Base-by-base conservation (phyloP, 2,329 filamentous ascomycete species). In the Xylaria sp. region DNA sequence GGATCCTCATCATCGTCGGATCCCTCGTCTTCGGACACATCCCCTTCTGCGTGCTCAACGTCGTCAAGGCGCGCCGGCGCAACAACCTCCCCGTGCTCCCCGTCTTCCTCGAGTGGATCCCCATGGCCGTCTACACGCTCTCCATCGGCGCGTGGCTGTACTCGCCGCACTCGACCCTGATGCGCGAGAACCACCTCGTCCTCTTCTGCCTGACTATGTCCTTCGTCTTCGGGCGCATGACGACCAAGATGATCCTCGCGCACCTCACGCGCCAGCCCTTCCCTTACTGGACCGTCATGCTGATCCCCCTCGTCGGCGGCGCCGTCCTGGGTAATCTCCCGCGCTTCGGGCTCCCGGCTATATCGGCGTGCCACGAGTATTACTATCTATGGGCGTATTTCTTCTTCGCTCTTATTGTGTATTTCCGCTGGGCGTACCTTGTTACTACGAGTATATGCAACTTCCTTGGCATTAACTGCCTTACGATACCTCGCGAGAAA, bases 191-290 rank as follows among this genome's bases (percentile, higher is more conserved):
- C 79, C 91, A 95, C 73, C 86, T 99, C 1, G 88, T 96, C 11
- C 86, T 98, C 49, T 96, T 97, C 78, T 97, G 94, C 80, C 79
- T 96, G 63, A 96, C 92, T 63, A 91, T 98, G 83, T 91, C 92
- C n/a, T 94, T 98, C 72, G 95, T 97, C 62, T 98, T 99, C 77
- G 95, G 95, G 37, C 90, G 95, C 69, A 93, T 99, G 89, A 98
- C 95, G 0, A 99, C 95, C 40, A 99, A 98, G 82, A 98, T 98
- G 78, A 99, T 99, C 74, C 88, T 99, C 17, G 94, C 95, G 2
- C 95, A 99, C 77, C 83, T 99, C 54, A 95, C 95, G 1, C 88
- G 88, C 66, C 95, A 98, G 76, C 92, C 94, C 3, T 99, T 98
- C 79, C 95, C 95, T 1, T 96, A 92, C 84, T 98, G 94, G 93